phyloP scores from a whole-genome alignment of 768 basidiomycete genomes.

The Cubamyces sp. region DNA sequence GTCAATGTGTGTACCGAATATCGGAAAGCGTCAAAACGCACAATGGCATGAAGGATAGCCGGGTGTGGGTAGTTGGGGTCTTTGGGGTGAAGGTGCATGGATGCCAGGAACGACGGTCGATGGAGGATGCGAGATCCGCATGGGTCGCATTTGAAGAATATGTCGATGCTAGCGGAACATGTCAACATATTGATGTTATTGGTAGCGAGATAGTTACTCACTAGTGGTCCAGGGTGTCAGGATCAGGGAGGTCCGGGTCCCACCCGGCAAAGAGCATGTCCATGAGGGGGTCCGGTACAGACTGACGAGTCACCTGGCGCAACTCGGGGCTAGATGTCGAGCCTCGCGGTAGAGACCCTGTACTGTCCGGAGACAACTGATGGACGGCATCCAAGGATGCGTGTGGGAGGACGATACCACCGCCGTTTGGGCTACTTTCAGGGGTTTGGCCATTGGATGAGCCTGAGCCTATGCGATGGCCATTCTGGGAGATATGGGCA shows the following conservation, averaged over 20 bases:
- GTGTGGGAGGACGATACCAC: conserved; percentile 33
- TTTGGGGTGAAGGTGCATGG: conserved; percentile 78
- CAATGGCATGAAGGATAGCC: conserved; percentile 89
- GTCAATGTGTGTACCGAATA: conserved; percentile 14
- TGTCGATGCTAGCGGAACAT: conserved; percentile 68
- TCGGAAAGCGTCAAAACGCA: conserved; percentile 38
- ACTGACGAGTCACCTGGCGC: conserved; percentile 39
- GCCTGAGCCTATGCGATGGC: conserved; percentile 14
- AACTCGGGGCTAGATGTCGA: conserved; percentile 59
- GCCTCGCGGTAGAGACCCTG: conserved; percentile 30
- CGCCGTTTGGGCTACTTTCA: conserved; percentile 32
- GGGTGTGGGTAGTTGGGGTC: conserved; percentile 88
- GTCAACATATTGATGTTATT: background rate
- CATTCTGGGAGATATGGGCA: conserved; percentile 23
- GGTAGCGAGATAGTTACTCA: conserved; percentile 39
- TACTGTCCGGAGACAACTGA: conserved; percentile 28
- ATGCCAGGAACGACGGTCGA: conserved; percentile 75
- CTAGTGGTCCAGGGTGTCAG: conserved; percentile 74
- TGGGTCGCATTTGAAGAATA: conserved; percentile 89
- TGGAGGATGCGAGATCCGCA: conserved; percentile 86
- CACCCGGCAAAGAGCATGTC: conserved; percentile 77
- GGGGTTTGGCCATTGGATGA: conserved; percentile 28
- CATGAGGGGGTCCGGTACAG: conserved; percentile 55
- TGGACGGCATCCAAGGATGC: conserved; percentile 32
- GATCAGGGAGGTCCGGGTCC: conserved; percentile 86